Evolutionary conservation across 2,329 filamentous ascomycete genomes (phyloP).

Genomic region (Fusarium globosum): DNA sequence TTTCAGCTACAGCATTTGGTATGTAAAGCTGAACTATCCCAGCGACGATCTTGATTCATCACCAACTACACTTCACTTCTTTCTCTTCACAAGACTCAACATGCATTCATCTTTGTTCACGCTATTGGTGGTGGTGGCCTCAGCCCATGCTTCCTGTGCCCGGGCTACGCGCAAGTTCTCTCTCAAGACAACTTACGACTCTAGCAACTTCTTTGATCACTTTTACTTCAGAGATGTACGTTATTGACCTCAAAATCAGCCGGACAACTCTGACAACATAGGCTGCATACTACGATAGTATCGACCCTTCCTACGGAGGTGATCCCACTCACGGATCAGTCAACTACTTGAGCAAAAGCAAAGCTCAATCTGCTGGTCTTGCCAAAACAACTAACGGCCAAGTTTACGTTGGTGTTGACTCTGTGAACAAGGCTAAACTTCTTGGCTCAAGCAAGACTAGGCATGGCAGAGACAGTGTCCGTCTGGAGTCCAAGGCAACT

Average conservation of each 20-base stretch:
- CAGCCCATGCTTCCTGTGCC: background rate
- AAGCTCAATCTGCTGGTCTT: constrained; percentile 49
- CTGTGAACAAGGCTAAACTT: constrained; percentile 1
- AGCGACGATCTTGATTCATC: background rate
- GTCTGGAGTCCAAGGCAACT: constrained; percentile 69
- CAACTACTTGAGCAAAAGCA: constrained; percentile 55
- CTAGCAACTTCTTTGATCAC: constrained; percentile 58
- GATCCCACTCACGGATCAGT: constrained; percentile 78
- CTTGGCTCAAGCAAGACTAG: constrained; percentile 26
- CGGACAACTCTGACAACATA: background rate
- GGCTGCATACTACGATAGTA: constrained; percentile 32
- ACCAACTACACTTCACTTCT: background rate
- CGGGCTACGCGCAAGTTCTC: constrained; percentile 5
- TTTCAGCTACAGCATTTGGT: background rate
- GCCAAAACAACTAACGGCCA: constrained; percentile 4
- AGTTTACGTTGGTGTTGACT: constrained; percentile 11
- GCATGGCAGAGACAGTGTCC: constrained; percentile 64
- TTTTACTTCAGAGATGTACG: constrained; percentile 50
- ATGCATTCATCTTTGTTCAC: constrained; percentile 4
- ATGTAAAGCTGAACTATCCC: constrained; percentile 3
- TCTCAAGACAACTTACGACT: constrained; percentile 24
- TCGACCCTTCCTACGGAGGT: constrained; percentile 14
- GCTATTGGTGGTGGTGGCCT: background rate
- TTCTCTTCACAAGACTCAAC: background rate
- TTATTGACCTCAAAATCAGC: rapidly evolving